Percentiles rank a stretch among this genome's conserved stretches.
phyloP scores from a whole-genome alignment of 2,329 filamentous ascomycete genomes.

The Fusarium mexicanum region DNA sequence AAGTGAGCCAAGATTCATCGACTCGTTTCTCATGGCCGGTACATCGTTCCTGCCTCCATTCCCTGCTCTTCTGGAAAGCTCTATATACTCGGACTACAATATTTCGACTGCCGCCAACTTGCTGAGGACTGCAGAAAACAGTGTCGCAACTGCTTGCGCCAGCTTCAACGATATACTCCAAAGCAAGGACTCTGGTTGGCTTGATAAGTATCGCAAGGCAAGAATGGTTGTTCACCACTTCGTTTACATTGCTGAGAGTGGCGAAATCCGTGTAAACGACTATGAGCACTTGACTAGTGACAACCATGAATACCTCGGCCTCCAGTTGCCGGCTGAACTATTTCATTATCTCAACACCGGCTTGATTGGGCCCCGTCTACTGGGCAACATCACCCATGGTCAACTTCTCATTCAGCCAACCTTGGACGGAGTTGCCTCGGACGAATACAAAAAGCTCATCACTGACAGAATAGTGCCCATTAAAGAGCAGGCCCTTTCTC shows the following conservation, averaged over 20 bases:
- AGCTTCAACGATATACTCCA: constrained; percentile 83
- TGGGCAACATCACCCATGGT: constrained; percentile 84
- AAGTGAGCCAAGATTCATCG: constrained; percentile 78
- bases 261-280: constrained; percentile 79
- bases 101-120: constrained; percentile 83
- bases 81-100: constrained; percentile 64
- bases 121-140: constrained; percentile 73
- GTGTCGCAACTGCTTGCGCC: constrained; percentile 77
- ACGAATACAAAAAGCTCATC: constrained; percentile 83
- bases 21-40: constrained; percentile 84
- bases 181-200: constrained; percentile 76
- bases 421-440: constrained; percentile 81
- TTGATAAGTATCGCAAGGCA: constrained; percentile 87
- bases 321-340: constrained; percentile 87
- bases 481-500: constrained; percentile 78
- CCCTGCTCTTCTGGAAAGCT: constrained; percentile 74
- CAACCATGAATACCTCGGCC: constrained; percentile 89
- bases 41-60: constrained; percentile 83
- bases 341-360: constrained; percentile 90
- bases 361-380: constrained; percentile 79
- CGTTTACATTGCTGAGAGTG: constrained; percentile 80
- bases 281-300: constrained; percentile 80
- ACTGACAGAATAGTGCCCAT: constrained; percentile 77
- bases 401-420: constrained; percentile 84
- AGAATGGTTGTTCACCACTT: constrained; percentile 89